phyloP scores from a whole-genome alignment of 306 rosid species.

The Glycyrrhiza uralensis region DNA sequence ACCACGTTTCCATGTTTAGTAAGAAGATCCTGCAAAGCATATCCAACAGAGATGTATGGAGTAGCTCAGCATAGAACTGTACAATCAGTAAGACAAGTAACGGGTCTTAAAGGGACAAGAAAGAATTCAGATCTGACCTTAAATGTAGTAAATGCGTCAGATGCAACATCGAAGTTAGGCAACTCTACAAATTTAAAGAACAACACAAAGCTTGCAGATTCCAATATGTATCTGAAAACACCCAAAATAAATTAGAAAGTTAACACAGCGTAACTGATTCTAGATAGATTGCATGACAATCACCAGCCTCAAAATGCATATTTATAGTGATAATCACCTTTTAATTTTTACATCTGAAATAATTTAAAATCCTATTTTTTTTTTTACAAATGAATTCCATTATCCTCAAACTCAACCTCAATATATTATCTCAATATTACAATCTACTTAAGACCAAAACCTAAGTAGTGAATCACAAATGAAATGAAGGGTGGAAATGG shows the following conservation, averaged over 20 bases:
- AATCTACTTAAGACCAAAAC: conserved; percentile 1
- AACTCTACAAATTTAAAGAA: conserved; percentile 92
- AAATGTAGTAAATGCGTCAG: conserved; percentile 94
- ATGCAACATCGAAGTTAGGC: conserved; percentile 88
- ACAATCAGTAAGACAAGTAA: conserved; percentile 15
- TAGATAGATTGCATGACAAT: not conserved
- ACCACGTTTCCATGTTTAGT: conserved; percentile 73
- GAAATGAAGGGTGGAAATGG: not conserved
- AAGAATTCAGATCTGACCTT: conserved; percentile 56
- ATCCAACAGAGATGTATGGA: conserved; percentile 23
- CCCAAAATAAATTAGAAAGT: conserved; percentile 27
- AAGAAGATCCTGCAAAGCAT: conserved; percentile 77
- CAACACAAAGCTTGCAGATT: conserved; percentile 87
- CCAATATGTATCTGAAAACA: conserved; percentile 84
- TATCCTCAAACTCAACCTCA: not conserved
- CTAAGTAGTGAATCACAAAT: not conserved
- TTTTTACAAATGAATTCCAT: not conserved
- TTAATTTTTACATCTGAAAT: not conserved
- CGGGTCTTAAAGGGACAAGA: not conserved
- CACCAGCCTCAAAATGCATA: conserved; percentile 1
- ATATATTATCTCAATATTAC: not conserved
- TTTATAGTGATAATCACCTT: not conserved
- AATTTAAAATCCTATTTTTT: not conserved
- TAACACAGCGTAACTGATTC: conserved; percentile 29
- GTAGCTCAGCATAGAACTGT: conserved; percentile 9